Conservation (phyloP, 1,284 basidiomycete species). For the Ceratobasidium sp. region DNA sequence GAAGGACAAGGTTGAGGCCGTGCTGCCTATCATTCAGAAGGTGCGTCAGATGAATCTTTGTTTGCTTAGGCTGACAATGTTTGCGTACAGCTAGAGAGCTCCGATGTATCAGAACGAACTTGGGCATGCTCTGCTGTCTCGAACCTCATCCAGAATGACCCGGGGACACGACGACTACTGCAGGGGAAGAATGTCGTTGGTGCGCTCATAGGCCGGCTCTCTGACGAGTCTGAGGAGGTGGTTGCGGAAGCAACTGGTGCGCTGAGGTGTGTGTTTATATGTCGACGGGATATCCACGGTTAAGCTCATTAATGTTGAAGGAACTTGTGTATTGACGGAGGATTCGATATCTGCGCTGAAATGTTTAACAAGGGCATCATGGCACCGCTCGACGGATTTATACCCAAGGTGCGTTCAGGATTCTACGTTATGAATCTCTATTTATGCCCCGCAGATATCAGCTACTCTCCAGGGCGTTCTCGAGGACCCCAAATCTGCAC, state of each 20-base stretch:
- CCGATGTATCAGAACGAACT: conserved; percentile 80
- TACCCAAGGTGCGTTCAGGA: conserved; percentile 70
- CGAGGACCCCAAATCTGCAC: conserved; percentile 64
- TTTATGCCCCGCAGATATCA: conserved; percentile 68
- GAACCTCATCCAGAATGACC: conserved; percentile 88
- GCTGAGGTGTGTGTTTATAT: conserved; percentile 65
- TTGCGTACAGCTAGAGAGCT: conserved; percentile 69
- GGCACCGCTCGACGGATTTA: conserved; percentile 73
- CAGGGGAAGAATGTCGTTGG: conserved; percentile 93
- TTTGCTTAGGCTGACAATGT: not conserved
- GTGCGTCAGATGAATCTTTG: conserved; percentile 55
- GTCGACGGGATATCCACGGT: conserved; percentile 38
- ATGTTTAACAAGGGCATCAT: conserved; percentile 97
- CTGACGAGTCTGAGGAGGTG: conserved; percentile 87
- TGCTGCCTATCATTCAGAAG: conserved; percentile 89
- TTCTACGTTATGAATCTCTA: not conserved
- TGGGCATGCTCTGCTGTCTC: conserved; percentile 95
- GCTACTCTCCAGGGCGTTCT: conserved; percentile 75
- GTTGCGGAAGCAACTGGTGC: conserved; percentile 86
- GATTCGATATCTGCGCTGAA: conserved; percentile 91
- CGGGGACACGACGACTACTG: conserved; percentile 84
- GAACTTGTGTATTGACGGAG: conserved; percentile 93
- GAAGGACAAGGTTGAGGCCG: conserved; percentile 80
- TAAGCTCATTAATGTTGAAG: conserved; percentile 56
- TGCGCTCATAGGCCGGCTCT: conserved; percentile 81